Percentiles rank a stretch among this genome's conserved stretches.
phyloP scores from a whole-genome alignment of 1,284 basidiomycete species.

The Hemileia vastatrix region DNA sequence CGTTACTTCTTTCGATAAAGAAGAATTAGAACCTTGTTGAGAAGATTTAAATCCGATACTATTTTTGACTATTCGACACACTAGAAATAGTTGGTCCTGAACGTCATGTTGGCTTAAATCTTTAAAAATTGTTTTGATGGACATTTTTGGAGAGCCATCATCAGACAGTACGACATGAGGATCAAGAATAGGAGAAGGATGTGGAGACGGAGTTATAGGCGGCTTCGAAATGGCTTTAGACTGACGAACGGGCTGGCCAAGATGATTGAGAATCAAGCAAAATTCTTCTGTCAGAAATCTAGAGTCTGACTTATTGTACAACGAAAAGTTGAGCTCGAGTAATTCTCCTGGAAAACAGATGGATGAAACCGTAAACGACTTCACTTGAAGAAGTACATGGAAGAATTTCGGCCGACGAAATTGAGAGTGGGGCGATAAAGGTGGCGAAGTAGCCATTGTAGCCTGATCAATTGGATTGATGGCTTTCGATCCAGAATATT shows the following conservation, averaged over 20 bases:
- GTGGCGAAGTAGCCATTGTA: too few relatives aligned
- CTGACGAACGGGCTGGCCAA: slow-evolving; percentile 71
- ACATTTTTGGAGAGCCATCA: not conserved
- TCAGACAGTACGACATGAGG: not conserved
- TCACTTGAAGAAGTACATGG: slow-evolving; percentile 78
- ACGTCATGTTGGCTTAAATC: slow-evolving; percentile 79
- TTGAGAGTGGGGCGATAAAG: not conserved
- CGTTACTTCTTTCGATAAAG: not conserved
- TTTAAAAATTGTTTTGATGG: slow-evolving; percentile 60
- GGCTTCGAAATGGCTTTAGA: slow-evolving; percentile 44
- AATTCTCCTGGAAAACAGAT: slow-evolving; percentile 81
- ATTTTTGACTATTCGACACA: slow-evolving; percentile 81
- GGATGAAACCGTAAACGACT: slow-evolving; percentile 81
- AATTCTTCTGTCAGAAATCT: slow-evolving; percentile 92
- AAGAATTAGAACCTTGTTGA: not conserved
- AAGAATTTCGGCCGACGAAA: slow-evolving; percentile 57
- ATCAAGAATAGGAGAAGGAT: slow-evolving; percentile 38
- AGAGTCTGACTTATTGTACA: slow-evolving; percentile 70
- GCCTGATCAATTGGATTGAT: too few relatives aligned
- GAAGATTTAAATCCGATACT: slow-evolving; percentile 48
- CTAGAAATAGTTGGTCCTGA: slow-evolving; percentile 69
- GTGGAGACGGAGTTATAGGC: slow-evolving; percentile 9
- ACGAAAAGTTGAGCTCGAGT: slow-evolving; percentile 82
- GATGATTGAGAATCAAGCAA: slow-evolving; percentile 78
- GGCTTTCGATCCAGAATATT: not conserved